These are phyloP conservation scores for Alnus rubra DNA, from an alignment of 306 rosid species.

Conservation along the genomic window DNA sequence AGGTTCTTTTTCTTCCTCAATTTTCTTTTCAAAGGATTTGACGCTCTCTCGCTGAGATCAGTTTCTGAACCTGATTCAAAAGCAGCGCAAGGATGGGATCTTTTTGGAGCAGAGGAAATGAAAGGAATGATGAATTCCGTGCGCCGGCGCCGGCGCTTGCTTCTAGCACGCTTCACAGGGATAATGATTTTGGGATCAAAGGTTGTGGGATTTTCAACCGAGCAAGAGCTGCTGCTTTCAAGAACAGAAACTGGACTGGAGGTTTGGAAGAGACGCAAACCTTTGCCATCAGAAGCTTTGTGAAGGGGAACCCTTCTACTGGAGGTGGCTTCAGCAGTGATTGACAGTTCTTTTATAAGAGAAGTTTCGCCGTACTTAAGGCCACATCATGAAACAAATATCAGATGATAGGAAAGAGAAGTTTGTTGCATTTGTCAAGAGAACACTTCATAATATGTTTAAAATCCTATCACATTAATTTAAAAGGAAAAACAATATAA, in stretches of 20 bases:
- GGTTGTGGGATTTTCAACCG: constrained; percentile 45
- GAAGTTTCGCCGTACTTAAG: constrained; percentile 29
- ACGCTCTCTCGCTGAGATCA: constrained; percentile 24
- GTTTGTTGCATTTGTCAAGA: neutral
- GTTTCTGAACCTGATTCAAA: constrained; percentile 37
- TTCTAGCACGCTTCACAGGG: constrained; percentile 59
- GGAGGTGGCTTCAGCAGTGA: constrained; percentile 31
- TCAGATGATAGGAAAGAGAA: neutral
- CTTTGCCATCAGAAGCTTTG: constrained; percentile 40
- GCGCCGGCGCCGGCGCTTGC: constrained; percentile 56
- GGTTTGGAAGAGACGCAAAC: constrained; percentile 44
- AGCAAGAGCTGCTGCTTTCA: constrained; percentile 65
- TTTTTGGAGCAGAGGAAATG: constrained; percentile 22
- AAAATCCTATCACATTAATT: neutral
- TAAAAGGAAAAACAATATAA: neutral
- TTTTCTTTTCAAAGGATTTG: constrained; percentile 32
- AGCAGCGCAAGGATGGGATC: constrained; percentile 21
- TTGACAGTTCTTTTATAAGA: constrained; percentile 12
- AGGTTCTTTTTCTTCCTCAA: constrained; percentile 43
- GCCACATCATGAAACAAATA: constrained; percentile 7
- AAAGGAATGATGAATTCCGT: constrained; percentile 35
- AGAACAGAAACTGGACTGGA: constrained; percentile 74
- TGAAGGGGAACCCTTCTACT: constrained; percentile 30
- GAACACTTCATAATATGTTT: neutral
- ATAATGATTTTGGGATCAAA: constrained; percentile 36